Conservation (phyloP, 768 basidiomycete genomes). For the Tremella fuciformis region DNA sequence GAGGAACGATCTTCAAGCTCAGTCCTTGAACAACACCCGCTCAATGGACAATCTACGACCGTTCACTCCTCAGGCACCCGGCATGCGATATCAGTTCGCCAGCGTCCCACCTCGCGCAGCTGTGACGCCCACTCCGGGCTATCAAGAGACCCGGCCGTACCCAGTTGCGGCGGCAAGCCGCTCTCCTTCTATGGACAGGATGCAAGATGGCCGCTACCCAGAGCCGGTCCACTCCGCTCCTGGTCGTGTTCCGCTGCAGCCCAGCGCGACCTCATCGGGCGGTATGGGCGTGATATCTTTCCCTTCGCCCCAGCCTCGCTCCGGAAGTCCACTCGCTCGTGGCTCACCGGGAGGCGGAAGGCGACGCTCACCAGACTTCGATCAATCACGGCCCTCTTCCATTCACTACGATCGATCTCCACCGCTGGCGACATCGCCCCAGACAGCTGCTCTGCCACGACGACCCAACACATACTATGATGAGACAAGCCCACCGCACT, state of each 20-base stretch:
- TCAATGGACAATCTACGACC: conserved; percentile 44
- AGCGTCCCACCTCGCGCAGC: conserved; percentile 23
- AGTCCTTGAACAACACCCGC: conserved; percentile 25
- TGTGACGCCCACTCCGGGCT: conserved; percentile 22
- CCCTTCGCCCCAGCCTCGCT: conserved; percentile 32
- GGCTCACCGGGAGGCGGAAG: background rate
- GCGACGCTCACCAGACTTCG: conserved; percentile 3
- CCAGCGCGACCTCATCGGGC: conserved; percentile 2
- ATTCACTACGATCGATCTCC: conserved; percentile 39
- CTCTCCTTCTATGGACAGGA: conserved; percentile 28
- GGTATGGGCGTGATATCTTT: conserved; percentile 26
- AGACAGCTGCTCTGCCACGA: conserved; percentile 24
- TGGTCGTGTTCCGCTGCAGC: conserved; percentile 15
- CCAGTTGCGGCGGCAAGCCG: conserved; percentile 18
- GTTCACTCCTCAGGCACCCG: conserved; percentile 9
- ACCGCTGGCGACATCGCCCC: conserved; percentile 27
- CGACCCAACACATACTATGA: conserved; percentile 36
- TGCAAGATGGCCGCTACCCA: conserved; percentile 40
- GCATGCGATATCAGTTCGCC: conserved; percentile 28
- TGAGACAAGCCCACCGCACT: conserved; percentile 24
- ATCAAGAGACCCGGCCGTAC: conserved; percentile 7
- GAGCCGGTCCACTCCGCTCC: conserved; percentile 24
- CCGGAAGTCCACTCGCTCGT: conserved; percentile 1
- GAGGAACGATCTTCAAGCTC: background rate
- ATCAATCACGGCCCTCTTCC: conserved; percentile 20